Percentiles rank a stretch among this genome's conserved stretches.
Conservation (phyloP, 2,329 filamentous ascomycete genomes). For the Aspergillus udagawae region DNA sequence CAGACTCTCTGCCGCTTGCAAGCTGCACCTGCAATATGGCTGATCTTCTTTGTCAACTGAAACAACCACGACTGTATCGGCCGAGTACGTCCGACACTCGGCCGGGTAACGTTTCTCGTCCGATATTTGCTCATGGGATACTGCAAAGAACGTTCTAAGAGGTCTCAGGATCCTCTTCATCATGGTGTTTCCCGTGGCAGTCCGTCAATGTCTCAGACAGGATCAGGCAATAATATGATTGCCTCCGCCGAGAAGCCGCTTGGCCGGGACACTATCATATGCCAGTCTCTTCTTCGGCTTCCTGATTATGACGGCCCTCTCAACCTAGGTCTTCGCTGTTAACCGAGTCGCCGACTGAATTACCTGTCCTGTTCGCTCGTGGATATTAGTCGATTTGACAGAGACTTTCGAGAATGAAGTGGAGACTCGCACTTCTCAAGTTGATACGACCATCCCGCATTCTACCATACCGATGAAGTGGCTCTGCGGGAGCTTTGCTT, state of each 20-base stretch:
- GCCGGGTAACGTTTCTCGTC: neutral
- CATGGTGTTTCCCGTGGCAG: neutral
- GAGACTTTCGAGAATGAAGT: too few species aligned
- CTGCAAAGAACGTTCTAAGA: too few species aligned
- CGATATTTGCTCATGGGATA: neutral
- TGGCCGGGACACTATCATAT: neutral
- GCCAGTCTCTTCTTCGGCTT: neutral
- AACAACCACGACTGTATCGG: neutral
- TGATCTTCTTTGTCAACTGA: neutral
- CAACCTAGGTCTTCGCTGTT: neutral
- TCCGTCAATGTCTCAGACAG: neutral
- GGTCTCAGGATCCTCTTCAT: neutral
- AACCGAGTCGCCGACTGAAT: neutral
- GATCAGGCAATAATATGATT: neutral
- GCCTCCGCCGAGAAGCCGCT: neutral
- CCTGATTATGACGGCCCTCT: neutral
- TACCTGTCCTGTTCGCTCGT: neutral
- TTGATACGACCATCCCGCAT: too few species aligned
- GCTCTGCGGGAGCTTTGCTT: too few species aligned
- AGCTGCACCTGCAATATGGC: too few species aligned
- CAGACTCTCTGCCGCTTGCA: neutral
- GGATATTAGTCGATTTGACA: neutral
- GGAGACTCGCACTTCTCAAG: too few species aligned
- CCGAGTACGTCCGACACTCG: neutral
- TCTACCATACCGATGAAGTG: too few species aligned